phyloP scores from a whole-genome alignment of 2,329 filamentous ascomycete genomes.

The Pseudodiploospora longispora region DNA sequence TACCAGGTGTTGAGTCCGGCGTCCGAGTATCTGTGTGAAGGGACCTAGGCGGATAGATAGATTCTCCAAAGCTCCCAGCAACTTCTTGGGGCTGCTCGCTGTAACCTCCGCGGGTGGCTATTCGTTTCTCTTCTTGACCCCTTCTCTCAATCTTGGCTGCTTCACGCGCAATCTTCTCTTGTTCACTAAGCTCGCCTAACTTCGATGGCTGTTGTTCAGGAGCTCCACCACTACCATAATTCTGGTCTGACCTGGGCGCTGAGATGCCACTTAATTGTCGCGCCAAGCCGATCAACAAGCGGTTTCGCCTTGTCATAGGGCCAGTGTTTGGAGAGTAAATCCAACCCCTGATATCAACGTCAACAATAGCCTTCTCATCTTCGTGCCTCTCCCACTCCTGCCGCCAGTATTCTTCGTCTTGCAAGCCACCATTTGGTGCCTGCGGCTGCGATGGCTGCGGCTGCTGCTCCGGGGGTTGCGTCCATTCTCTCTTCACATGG shows the following conservation, averaged over 20 bases:
- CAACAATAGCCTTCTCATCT: slow-evolving; percentile 76
- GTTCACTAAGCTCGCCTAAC: slow-evolving; percentile 36
- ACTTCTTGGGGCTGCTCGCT: slow-evolving; percentile 55
- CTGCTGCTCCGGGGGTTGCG: slow-evolving; percentile 19
- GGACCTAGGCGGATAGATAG: slow-evolving; percentile 1
- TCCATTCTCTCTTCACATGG: slow-evolving; percentile 47
- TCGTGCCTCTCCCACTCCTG: slow-evolving; percentile 73
- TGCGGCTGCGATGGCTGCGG: slow-evolving; percentile 26
- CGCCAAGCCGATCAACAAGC: slow-evolving; percentile 78
- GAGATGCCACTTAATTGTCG: slow-evolving; percentile 82
- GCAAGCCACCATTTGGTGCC: slow-evolving; percentile 31
- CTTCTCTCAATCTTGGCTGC: slow-evolving; percentile 67
- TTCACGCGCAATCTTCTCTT: slow-evolving; percentile 63
- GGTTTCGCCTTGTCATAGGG: slow-evolving; percentile 78
- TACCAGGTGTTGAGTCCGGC: slow-evolving; percentile 33
- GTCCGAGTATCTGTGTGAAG: slow-evolving; percentile 13
- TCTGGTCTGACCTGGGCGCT: slow-evolving; percentile 44
- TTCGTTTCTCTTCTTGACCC: slow-evolving; percentile 63
- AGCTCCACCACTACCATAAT: slow-evolving; percentile 15
- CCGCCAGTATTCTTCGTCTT: slow-evolving; percentile 64
- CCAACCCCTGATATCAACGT: slow-evolving; percentile 94
- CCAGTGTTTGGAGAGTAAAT: slow-evolving; percentile 80
- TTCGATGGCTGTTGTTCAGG: slow-evolving; percentile 24
- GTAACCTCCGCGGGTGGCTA: slow-evolving; percentile 64
- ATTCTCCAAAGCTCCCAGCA: slow-evolving; percentile 20